Base-by-base conservation (phyloP, 2,329 filamentous ascomycete genomes). In the Paraphaeosphaeria sporulosa region DNA sequence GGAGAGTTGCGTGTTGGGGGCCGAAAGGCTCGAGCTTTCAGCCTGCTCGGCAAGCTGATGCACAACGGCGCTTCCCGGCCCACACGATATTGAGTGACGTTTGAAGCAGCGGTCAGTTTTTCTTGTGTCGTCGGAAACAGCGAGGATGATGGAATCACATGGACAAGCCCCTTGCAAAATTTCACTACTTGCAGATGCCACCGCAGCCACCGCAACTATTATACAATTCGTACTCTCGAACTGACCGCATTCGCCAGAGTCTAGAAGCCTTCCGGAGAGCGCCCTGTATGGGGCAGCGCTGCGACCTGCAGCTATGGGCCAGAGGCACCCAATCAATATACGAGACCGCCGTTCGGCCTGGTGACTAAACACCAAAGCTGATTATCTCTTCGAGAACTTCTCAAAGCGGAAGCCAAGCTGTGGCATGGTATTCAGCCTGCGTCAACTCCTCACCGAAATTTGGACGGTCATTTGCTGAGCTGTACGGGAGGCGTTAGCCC, bases 341-440 rank as follows among this genome's bases (percentile, higher is more conserved):
- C 17, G 8, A 55, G n/a, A 36, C 30, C 44, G 34, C 42, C 12
- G n/a, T 17, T 55, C 17, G 34, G 34, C 54, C 19, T 36, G 7
- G 32, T 56, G 54, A 56, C 54, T 49, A 56, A 56, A 19, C 25
- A 49, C 15, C 44, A 19, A 9, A n/a, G 34, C 23, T 25, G 54
- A 49, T 56, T 56, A 56, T 36, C 36, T 56, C 49, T 21, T 17
- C 4, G 19, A 42, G 32, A 42, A 38, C 21, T 27, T 32, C 44
- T 44, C 21, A 40, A 32, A n/a, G 43, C 54, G 32, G 46, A 42
- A 21, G 36, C 32, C 54, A 48, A 49, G 54, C 23, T 42, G 44
- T 23, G n/a, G 17, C 34, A 27, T 30, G 32, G 23, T 17, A 21
- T 17, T 23, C 25, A 30, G 10, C 30, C 21, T 49, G 44, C 40